Percentiles rank a stretch among this genome's conserved stretches.
Evolutionary conservation across 1,284 basidiomycete species (phyloP).

Genomic region (Ustilago shanxiensis): DNA sequence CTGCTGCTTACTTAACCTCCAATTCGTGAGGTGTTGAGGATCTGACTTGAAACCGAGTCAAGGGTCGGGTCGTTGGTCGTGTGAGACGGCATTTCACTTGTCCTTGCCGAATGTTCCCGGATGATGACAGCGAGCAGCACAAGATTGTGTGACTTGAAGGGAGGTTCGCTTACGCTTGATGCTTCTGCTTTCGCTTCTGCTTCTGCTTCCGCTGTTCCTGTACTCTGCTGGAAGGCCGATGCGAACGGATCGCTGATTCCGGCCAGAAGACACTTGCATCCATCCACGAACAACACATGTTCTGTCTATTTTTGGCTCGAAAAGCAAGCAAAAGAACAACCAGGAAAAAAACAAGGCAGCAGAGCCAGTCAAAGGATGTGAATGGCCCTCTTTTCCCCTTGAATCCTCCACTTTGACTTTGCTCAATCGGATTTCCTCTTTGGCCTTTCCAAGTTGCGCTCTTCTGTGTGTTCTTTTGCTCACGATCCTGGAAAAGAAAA

Average conservation of each 20-base stretch:
- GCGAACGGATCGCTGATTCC: slow-evolving; percentile 4
- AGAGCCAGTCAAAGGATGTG: slow-evolving; percentile 3
- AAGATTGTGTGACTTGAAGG: not conserved
- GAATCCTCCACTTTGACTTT: not conserved
- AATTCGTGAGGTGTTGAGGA: not conserved
- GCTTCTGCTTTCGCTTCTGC: too few species aligned
- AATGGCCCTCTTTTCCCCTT: not conserved
- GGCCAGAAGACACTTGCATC: too few species aligned
- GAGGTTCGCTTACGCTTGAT: not conserved
- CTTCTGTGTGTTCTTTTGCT: not conserved
- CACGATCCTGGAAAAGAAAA: not conserved
- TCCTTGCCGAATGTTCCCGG: not conserved
- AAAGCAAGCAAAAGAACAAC: too few species aligned
- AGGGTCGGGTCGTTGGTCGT: not conserved
- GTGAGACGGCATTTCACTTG: not conserved
- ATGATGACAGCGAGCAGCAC: not conserved
- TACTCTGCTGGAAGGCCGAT: not conserved
- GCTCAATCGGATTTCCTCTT: not conserved
- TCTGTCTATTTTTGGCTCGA: slow-evolving; percentile 1
- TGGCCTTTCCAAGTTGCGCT: not conserved
- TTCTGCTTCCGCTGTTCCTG: too few species aligned
- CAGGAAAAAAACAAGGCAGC: too few species aligned
- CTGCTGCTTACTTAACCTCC: not conserved
- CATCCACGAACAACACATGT: not conserved
- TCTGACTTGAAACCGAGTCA: not conserved